Base-by-base conservation (phyloP, 306 rosid species). In the Calophaca sinica region DNA sequence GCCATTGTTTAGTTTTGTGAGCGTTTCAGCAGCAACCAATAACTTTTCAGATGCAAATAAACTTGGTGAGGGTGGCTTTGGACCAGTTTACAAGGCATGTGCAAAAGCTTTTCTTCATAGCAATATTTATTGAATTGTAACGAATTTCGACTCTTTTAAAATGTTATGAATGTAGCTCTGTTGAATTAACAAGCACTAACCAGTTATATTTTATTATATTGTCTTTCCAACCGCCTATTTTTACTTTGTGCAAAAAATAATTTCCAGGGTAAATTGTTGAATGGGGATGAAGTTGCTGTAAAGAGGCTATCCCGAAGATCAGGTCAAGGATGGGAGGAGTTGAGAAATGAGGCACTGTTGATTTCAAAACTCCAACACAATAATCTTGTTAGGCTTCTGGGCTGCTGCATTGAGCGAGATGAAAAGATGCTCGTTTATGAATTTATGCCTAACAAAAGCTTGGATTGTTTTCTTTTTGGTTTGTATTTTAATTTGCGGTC, bases 21-120 rank as follows among this genome's bases (percentile, higher is more conserved):
- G 84, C n/a, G 84, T 83, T 59, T 68, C 84, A 2, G 39, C 73
- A 1, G 84, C 84, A 10, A 75, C 87, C 7, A 0, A 79, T 75
- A 71, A 71, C 26, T 79, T 83, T 11, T 71, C 79, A 51, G 14
- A n/a, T 8, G 28, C 29, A 79, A 83, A 79, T 15, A 83, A 75
- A 49, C 84, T 75, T 4, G 87, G 87, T 1, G 87, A 83, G 62
- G 84, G 84, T 29, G 87, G 87, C 9, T 83, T 83, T 75, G 87
- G 87, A 70, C 84, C 82, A 2, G 84, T 83, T 75, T 79, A 79
- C 52, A 83, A 75, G 82, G 87, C 14, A 83, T 6, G 67, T 9
- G 9, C 67, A 15, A 35, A 45, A 57, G 7, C 31, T 29, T 13
- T n/a, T 3, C 44, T 13, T 44, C 2, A 20, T 20, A 26, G 39